Evolutionary conservation across 352 stramenopile genomes (phyloP).

Genomic region (Phytophthora hibernalis): DNA sequence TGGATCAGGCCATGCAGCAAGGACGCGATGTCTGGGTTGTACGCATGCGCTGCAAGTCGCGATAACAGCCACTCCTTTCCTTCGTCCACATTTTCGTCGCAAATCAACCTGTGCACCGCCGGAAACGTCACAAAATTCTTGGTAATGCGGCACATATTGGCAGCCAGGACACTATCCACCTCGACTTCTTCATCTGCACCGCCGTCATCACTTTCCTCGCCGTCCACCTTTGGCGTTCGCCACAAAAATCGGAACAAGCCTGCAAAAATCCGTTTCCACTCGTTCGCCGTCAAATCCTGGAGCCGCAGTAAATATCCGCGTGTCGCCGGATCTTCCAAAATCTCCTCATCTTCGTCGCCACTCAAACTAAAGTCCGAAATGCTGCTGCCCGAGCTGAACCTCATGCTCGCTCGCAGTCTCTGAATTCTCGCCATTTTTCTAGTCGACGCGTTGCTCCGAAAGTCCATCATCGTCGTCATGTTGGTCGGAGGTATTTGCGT

Average conservation of each 20-base stretch:
- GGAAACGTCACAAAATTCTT: constrained; percentile 78
- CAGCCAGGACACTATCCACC: constrained; percentile 62
- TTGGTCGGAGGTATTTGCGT: constrained; percentile 17
- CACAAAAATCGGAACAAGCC: constrained; percentile 68
- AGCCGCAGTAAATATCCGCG: constrained; percentile 72
- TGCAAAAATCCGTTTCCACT: constrained; percentile 81
- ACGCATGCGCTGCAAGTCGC: constrained; percentile 55
- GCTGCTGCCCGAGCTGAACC: constrained; percentile 51
- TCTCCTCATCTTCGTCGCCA: constrained; percentile 35
- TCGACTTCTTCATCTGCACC: constrained; percentile 39
- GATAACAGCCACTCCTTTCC: constrained; percentile 55
- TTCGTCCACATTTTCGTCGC: constrained; percentile 39
- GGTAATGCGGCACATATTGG: constrained; percentile 76
- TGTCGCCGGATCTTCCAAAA: constrained; percentile 40
- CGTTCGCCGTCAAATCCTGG: constrained; percentile 64
- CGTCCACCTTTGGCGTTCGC: constrained; percentile 16
- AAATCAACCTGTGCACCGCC: constrained; percentile 65
- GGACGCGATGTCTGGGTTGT: constrained; percentile 69
- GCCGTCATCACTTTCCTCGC: constrained; percentile 7
- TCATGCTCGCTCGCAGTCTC: constrained; percentile 44
- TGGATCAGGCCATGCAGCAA: constrained; percentile 74
- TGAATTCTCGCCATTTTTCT: constrained; percentile 51
- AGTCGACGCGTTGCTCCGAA: constrained; percentile 43
- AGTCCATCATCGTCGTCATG: constrained; percentile 32
- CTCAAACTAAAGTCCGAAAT: constrained; percentile 47